Base-by-base conservation (phyloP, 2,329 filamentous ascomycete species). In the Knoxdaviesia capensis region DNA sequence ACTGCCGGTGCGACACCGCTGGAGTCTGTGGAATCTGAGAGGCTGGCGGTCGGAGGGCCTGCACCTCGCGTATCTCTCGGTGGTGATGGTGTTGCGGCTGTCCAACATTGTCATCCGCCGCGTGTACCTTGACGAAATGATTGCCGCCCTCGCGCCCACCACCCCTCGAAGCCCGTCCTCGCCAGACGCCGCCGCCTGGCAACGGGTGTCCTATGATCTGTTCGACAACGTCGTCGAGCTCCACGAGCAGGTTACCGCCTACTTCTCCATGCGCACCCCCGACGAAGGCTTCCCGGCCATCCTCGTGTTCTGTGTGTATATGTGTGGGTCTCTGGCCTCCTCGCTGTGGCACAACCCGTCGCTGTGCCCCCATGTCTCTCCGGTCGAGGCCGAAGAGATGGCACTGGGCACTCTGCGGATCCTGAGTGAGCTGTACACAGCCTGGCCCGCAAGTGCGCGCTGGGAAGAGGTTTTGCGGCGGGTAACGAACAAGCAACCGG, bases 301-400 rank as follows among this genome's bases (percentile, higher is more conserved):
- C 29, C 51, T 61, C 6, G 58, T 58, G 7, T 62, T 61, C 39
- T 61, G 58, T 41, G 53, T 57, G 34, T 62, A 62, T 47, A 54
- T 59, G 39, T 62, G 58, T 45, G 59, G 58, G 7, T 60, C 57
- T 1, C 49, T 62, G n/a, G 53, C 52, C 8, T 49, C 49, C 0
- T 53, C 54, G 38, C 51, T 59, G 2, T 53, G 50, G 49, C 51
- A 52, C 8, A 49, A 53, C 40, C 54, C 54, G 5, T 45, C 47
- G 30, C 48, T 56, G n/a, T 56, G 53, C 39, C 51, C 50, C 28
- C 46, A 41, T 6, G 41, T 53, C 4, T 50, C 53, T 0, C 41
- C 43, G 11, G 20, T 20, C 20, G 44, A 44, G 31, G 53, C 53
- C 4, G 52, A 56, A 39, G 43, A 31, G 6, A 56, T 57, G 43